A percentile compares a stretch with the other conserved stretches of the same genome.
These are phyloP conservation scores for Chalciporus pseudorubinellus DNA, from an alignment of 768 basidiomycete species.

Conservation along the genomic window DNA sequence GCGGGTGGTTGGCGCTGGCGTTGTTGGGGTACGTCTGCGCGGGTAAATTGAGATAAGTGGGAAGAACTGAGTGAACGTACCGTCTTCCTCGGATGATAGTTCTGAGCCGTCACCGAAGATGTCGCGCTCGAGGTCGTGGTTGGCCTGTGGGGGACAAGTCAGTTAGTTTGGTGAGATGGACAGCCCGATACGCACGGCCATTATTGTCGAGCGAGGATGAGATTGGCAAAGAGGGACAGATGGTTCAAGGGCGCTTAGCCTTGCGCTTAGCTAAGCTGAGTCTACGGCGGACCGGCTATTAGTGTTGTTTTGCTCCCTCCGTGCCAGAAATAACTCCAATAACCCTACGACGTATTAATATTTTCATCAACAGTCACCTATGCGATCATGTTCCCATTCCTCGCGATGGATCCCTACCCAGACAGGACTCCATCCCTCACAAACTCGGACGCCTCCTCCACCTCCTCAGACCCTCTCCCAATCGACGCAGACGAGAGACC, in stretches of 20 bases:
- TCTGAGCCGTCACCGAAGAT: constrained; percentile 88
- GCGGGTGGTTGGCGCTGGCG: constrained; percentile 35
- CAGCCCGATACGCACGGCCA: not conserved
- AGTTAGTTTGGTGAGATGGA: not conserved
- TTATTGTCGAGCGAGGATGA: constrained; percentile 9
- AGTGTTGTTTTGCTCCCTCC: too few relatives aligned
- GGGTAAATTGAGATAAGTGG: not conserved
- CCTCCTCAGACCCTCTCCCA: constrained; percentile 17
- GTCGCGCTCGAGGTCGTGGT: constrained; percentile 54
- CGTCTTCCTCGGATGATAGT: constrained; percentile 73
- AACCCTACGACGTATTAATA: too few relatives aligned
- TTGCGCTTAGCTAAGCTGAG: too few relatives aligned
- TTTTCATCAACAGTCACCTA: too few relatives aligned
- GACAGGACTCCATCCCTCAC: constrained; percentile 30
- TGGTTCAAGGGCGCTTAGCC: constrained; percentile 4
- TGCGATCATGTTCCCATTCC: constrained; percentile 14
- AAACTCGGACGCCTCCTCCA: constrained; percentile 25
- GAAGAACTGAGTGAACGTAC: constrained; percentile 7
- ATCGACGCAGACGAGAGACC: constrained; percentile 11
- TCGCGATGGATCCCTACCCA: constrained; percentile 23
- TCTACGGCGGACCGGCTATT: too few relatives aligned
- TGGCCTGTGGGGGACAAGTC: not conserved
- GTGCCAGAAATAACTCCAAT: too few relatives aligned
- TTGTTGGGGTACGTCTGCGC: constrained; percentile 42
- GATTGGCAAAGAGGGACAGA: constrained; percentile 6